Evolutionary conservation across 2,329 filamentous ascomycete species (phyloP).

Genomic region (Dryadomyces sulphureus): DNA sequence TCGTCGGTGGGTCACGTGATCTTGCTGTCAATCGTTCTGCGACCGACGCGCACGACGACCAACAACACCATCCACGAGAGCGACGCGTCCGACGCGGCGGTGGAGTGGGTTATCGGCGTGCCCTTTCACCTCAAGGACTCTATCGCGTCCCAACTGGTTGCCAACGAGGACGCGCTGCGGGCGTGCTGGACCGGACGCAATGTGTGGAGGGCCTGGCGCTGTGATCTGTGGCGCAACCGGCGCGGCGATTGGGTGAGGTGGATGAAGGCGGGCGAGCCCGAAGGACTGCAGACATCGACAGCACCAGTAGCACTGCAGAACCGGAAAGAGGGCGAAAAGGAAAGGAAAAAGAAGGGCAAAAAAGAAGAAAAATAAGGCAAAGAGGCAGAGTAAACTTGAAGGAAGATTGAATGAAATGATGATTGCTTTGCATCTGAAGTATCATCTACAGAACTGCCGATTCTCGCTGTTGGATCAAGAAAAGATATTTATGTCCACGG

Average conservation of each 20-base stretch:
- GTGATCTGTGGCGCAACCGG: constrained; percentile 40
- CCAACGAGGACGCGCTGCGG: constrained; percentile 32
- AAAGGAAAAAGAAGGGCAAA: background rate
- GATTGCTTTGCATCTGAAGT: no score
- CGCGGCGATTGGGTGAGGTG: constrained; percentile 40
- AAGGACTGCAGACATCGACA: constrained; percentile 19
- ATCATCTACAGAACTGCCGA: no score
- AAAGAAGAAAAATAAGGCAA: constrained; percentile 1
- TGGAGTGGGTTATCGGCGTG: constrained; percentile 13
- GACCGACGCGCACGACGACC: constrained; percentile 26
- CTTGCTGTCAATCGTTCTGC: constrained; percentile 30
- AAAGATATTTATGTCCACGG: no score
- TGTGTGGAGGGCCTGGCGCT: constrained; percentile 43
- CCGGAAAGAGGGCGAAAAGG: constrained; percentile 2
- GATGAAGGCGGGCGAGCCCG: constrained; percentile 34
- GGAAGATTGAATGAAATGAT: no score
- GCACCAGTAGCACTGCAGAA: constrained; percentile 14
- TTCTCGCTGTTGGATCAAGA: no score
- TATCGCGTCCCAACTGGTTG: constrained; percentile 32
- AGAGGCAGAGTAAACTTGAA: background rate
- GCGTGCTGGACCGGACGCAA: constrained; percentile 39
- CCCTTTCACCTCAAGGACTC: constrained; percentile 44
- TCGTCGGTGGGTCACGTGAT: constrained; percentile 38
- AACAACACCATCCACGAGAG: background rate
- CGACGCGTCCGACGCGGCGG: background rate